Evolutionary conservation across 768 basidiomycete genomes (phyloP).

Genomic region (Rhizopogon salebrosus): DNA sequence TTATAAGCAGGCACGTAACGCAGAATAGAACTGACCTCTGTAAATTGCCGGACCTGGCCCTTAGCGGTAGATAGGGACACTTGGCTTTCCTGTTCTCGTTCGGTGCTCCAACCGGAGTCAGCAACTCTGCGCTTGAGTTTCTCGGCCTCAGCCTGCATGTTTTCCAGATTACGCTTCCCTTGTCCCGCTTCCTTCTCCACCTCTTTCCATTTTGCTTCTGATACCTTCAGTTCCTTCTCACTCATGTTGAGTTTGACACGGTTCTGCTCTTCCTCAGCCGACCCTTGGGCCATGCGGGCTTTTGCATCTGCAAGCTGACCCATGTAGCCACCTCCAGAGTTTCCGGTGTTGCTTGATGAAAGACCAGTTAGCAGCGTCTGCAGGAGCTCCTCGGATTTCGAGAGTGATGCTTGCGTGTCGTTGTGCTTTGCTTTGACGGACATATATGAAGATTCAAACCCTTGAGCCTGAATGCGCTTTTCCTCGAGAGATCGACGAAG

Average conservation of each 20-base stretch:
- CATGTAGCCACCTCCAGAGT: constrained; percentile 88
- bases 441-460: constrained; percentile 49
- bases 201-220: constrained; percentile 78
- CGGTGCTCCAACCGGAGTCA: constrained; percentile 70
- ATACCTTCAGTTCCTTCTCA: constrained; percentile 69
- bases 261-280: constrained; percentile 81
- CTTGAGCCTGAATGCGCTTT: constrained; percentile 56
- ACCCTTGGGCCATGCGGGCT: constrained; percentile 65
- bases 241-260: constrained; percentile 70
- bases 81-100: constrained; percentile 61
- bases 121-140: constrained; percentile 46
- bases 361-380: constrained; percentile 93
- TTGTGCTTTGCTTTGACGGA: constrained; percentile 68
- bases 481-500: constrained; percentile 49
- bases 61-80: constrained; percentile 46
- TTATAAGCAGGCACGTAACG: constrained; percentile 5
- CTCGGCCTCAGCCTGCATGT: constrained; percentile 53
- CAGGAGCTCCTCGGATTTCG: constrained; percentile 84
- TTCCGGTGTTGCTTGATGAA: constrained; percentile 59
- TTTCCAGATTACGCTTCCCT: constrained; percentile 62
- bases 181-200: constrained; percentile 83
- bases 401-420: constrained; percentile 51
- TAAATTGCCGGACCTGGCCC: constrained; percentile 47
- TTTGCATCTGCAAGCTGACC: constrained; percentile 90
- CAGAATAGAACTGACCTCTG: constrained; percentile 46